Evolutionary conservation across 257 asterid genomes (phyloP).

Genomic region (Cruciata laevipes): DNA sequence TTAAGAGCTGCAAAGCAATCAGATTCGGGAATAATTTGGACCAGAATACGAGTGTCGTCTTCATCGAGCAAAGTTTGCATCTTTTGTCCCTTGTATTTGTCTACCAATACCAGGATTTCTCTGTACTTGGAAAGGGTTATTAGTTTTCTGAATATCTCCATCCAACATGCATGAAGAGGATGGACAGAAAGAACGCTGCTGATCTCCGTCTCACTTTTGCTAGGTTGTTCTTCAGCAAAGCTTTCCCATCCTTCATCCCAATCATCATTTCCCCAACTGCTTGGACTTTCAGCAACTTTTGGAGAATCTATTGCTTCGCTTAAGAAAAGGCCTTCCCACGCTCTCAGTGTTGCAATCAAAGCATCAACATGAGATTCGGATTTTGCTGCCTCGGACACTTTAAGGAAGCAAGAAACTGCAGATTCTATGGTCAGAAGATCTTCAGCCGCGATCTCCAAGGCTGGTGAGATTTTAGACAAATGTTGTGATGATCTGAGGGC

Average conservation of each 20-base stretch:
- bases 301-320: slow-evolving; percentile 26
- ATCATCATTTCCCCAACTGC: slow-evolving; percentile 68
- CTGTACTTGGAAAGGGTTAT: slow-evolving; percentile 28
- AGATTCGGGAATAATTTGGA: slow-evolving; percentile 35
- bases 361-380: slow-evolving; percentile 40
- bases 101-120: slow-evolving; percentile 51
- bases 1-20: slow-evolving; percentile 64
- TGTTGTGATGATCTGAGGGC: slow-evolving; percentile 84
- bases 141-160: slow-evolving; percentile 43
- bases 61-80: slow-evolving; percentile 46
- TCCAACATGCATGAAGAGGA: slow-evolving; percentile 83
- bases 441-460: slow-evolving; percentile 55
- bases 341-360: slow-evolving; percentile 58
- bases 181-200: slow-evolving; percentile 31
- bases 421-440: slow-evolving; percentile 59
- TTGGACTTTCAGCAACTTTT: slow-evolving; percentile 39
- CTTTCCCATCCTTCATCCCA: slow-evolving; percentile 99
- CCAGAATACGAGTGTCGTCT: slow-evolving; percentile 40
- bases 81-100: slow-evolving; percentile 31
- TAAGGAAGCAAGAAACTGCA: slow-evolving; percentile 70
- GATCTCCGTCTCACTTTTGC: slow-evolving; percentile 41
- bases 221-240: slow-evolving; percentile 64
- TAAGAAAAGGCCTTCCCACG: slow-evolving; percentile 78
- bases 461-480: slow-evolving; percentile 58
- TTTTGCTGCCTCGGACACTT: slow-evolving; percentile 48